These are phyloP conservation scores for Pseudogymnoascus sp. DNA, from an alignment of 2,329 filamentous ascomycete genomes.

Conservation along the genomic window DNA sequence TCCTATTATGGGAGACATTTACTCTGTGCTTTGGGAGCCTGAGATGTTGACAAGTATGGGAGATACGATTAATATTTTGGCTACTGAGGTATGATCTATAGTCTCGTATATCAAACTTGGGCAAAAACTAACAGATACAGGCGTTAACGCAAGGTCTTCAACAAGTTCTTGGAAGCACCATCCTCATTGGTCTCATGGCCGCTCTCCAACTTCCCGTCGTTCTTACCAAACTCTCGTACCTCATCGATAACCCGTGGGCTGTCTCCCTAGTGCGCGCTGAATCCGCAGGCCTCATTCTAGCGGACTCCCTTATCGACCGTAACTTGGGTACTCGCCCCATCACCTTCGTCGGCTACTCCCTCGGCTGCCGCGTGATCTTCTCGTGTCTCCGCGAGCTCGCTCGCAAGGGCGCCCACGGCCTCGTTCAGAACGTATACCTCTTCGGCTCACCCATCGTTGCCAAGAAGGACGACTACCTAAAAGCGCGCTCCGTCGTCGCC, in stretches of 20 bases:
- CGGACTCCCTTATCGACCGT: slow-evolving; percentile 85
- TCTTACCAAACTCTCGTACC: slow-evolving; percentile 85
- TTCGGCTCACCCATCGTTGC: slow-evolving; percentile 90
- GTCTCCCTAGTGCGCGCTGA: slow-evolving; percentile 91
- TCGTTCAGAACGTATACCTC: slow-evolving; percentile 91
- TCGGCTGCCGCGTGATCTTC: slow-evolving; percentile 88
- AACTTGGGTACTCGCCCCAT: slow-evolving; percentile 87
- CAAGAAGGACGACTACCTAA: slow-evolving; percentile 82
- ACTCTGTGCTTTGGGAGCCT: slow-evolving; percentile 94
- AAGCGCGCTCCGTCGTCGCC: slow-evolving; percentile 72
- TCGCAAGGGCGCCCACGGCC: slow-evolving; percentile 71
- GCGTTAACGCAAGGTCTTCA: slow-evolving; percentile 93
- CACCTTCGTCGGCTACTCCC: slow-evolving; percentile 89
- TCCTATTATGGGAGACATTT: slow-evolving; percentile 95
- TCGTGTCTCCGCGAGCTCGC: slow-evolving; percentile 83
- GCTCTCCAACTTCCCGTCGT: slow-evolving; percentile 88
- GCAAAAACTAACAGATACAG: slow-evolving; percentile 39
- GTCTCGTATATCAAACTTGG: background rate
- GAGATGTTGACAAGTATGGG: slow-evolving; percentile 98
- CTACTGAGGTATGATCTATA: slow-evolving; percentile 69
- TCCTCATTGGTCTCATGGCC: slow-evolving; percentile 84
- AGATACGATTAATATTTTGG: slow-evolving; percentile 96
- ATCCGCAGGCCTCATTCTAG: slow-evolving; percentile 81
- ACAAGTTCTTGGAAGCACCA: slow-evolving; percentile 85
- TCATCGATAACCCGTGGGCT: slow-evolving; percentile 97